Conservation (phyloP, 768 basidiomycete species). For the Amanita jacksonii region DNA sequence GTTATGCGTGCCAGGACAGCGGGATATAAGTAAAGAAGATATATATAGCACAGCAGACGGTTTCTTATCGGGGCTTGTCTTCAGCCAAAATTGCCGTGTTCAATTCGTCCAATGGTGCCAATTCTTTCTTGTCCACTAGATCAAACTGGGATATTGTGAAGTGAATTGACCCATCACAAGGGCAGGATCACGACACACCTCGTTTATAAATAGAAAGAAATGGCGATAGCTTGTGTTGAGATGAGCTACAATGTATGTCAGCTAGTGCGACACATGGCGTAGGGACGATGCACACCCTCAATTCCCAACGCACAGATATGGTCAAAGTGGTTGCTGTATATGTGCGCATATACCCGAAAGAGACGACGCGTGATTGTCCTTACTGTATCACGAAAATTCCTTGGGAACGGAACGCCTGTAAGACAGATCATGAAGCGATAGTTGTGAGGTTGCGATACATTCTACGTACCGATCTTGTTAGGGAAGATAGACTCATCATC, state of each 20-base stretch:
- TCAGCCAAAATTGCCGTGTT: constrained; percentile 79
- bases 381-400: constrained; percentile 82
- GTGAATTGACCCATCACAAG: background rate
- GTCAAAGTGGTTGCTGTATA: constrained; percentile 99
- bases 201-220: constrained; percentile 94
- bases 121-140: constrained; percentile 92
- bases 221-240: constrained; percentile 98
- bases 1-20: no score
- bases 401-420: constrained; percentile 82
- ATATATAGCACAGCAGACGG: no score
- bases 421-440: background rate
- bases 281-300: constrained; percentile 52
- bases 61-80: constrained; percentile 37
- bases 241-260: constrained; percentile 51
- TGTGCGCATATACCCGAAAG: constrained; percentile 96
- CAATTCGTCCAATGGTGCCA: constrained; percentile 89
- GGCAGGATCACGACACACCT: constrained; percentile 42
- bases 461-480: constrained; percentile 92
- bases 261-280: no score
- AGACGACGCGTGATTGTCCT: constrained; percentile 86
- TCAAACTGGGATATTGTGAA: constrained; percentile 54
- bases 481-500: constrained; percentile 93
- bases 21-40: no score
- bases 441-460: no score
- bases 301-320: constrained; percentile 97